Percentiles rank a stretch among this genome's conserved stretches.
These are phyloP conservation scores for Epichloe brachyelytri DNA, from an alignment of 2,329 filamentous ascomycete genomes.

Conservation along the genomic window DNA sequence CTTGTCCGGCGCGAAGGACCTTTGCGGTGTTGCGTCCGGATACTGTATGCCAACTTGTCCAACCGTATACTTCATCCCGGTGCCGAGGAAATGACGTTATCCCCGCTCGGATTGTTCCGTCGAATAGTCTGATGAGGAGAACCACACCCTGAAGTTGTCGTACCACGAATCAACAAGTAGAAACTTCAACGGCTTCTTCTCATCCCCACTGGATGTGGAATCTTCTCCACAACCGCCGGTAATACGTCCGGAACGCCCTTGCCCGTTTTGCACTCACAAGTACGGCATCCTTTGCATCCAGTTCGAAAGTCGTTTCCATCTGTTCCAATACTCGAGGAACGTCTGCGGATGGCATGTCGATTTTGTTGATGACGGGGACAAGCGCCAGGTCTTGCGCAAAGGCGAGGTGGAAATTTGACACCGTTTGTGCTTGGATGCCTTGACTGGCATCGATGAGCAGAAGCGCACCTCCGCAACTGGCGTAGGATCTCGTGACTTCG, in stretches of 20 bases:
- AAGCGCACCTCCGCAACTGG: slow-evolving; percentile 84
- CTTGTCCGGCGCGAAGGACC: slow-evolving; percentile 75
- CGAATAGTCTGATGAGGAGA: slow-evolving; percentile 79
- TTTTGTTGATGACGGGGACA: slow-evolving; percentile 91
- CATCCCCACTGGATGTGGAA: slow-evolving; percentile 66
- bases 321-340: slow-evolving; percentile 76
- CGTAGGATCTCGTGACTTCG: slow-evolving; percentile 91
- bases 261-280: slow-evolving; percentile 81
- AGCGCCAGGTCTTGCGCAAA: slow-evolving; percentile 82
- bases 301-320: slow-evolving; percentile 74
- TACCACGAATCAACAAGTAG: slow-evolving; percentile 98
- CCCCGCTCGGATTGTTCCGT: slow-evolving; percentile 69
- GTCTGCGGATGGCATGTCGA: slow-evolving; percentile 84
- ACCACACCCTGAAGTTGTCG: slow-evolving; percentile 92
- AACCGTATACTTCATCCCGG: slow-evolving; percentile 78
- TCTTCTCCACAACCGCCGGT: slow-evolving; percentile 71
- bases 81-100: slow-evolving; percentile 83
- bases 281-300: slow-evolving; percentile 60
- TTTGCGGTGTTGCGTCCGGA: slow-evolving; percentile 72
- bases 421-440: slow-evolving; percentile 93
- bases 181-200: slow-evolving; percentile 61
- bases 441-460: slow-evolving; percentile 93
- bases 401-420: slow-evolving; percentile 95
- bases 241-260: slow-evolving; percentile 74
- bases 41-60: slow-evolving; percentile 97